These are phyloP conservation scores for Fragaria nilgerrensis DNA, from an alignment of 306 rosid species.

Conservation along the genomic window DNA sequence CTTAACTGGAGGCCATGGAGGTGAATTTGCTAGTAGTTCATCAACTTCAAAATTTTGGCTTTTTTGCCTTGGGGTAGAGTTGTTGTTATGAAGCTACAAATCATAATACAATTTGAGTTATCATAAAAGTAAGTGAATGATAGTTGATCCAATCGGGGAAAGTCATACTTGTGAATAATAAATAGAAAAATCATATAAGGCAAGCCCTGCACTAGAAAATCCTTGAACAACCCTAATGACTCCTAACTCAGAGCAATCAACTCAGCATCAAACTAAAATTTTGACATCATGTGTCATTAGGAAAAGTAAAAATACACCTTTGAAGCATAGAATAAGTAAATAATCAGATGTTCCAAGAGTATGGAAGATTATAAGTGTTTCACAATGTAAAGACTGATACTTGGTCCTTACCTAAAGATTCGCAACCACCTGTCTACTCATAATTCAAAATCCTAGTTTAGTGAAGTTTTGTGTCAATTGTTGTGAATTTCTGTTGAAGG, in stretches of 20 bases:
- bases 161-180: background rate
- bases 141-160: background rate
- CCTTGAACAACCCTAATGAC: background rate
- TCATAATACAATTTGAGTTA: conserved; percentile 15
- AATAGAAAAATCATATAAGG: background rate
- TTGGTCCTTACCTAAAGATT: background rate
- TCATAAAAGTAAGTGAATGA: conserved; percentile 9
- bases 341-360: background rate
- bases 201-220: background rate
- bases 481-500: background rate
- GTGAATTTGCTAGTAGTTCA: conserved; percentile 71
- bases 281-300: background rate
- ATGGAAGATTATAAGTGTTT: background rate
- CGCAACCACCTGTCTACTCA: background rate
- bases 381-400: background rate
- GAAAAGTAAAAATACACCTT: background rate
- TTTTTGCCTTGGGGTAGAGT: conserved; percentile 50
- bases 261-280: background rate
- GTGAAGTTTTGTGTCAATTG: background rate
- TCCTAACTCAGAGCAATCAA: background rate
- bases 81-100: conserved; percentile 60
- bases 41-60: conserved; percentile 78
- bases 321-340: background rate
- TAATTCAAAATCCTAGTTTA: background rate
- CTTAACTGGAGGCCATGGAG: conserved; percentile 85